Percentiles rank a stretch among this genome's conserved stretches.
phyloP scores from a whole-genome alignment of 1,139 yeast genomes.

The Candida tropicalis region DNA sequence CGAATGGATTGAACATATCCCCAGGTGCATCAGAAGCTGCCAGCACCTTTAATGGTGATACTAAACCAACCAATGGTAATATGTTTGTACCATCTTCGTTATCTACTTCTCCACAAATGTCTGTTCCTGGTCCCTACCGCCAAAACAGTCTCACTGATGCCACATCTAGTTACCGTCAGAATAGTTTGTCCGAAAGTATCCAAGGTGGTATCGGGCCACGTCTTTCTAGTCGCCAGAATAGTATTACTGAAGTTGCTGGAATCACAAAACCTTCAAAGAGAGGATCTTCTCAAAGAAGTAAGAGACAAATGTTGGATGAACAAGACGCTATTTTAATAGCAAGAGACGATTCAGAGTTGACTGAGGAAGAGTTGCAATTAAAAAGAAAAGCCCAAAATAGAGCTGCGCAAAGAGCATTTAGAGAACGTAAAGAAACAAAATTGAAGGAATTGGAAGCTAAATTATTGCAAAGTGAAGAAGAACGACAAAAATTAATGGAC shows the following conservation, averaged over 20 bases:
- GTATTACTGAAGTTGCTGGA: slow-evolving; percentile 1
- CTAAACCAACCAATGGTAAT: slow-evolving; percentile 1
- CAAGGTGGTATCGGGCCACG: neutral
- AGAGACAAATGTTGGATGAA: slow-evolving; percentile 36
- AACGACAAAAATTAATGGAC: slow-evolving; percentile 50
- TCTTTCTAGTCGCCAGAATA: neutral
- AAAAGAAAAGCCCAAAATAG: slow-evolving; percentile 82
- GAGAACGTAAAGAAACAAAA: slow-evolving; percentile 80
- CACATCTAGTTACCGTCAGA: neutral
- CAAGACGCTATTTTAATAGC: slow-evolving; percentile 42
- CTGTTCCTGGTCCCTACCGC: neutral
- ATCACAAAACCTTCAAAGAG: slow-evolving; percentile 2
- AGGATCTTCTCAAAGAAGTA: slow-evolving; percentile 13
- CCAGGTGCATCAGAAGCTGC: slow-evolving; percentile 19
- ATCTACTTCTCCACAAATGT: slow-evolving; percentile 1
- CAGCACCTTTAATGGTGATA: slow-evolving; percentile 4
- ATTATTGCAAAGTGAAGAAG: slow-evolving; percentile 60
- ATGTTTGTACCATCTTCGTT: neutral
- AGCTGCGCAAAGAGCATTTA: slow-evolving; percentile 87
- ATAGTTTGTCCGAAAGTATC: neutral
- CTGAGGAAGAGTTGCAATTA: slow-evolving; percentile 52
- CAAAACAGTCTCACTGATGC: neutral
- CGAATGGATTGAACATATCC: slow-evolving; percentile 10
- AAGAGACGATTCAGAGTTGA: slow-evolving; percentile 42
- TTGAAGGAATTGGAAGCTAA: slow-evolving; percentile 68